Evolutionary conservation across 805 yeast genomes (phyloP).

Genomic region (Candida loeiensis): DNA sequence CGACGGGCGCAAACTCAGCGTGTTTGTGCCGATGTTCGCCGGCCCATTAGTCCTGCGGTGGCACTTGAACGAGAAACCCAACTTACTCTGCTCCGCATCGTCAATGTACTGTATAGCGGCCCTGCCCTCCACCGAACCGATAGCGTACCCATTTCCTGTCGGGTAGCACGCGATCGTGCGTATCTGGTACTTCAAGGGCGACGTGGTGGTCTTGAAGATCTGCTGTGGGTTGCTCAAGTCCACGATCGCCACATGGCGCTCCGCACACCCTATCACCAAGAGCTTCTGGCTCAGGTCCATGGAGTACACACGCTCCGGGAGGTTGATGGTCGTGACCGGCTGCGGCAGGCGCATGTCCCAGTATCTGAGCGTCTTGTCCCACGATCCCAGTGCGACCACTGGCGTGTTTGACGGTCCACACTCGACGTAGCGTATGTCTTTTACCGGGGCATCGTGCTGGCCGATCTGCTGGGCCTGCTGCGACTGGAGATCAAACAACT

Average conservation of each 20-base stretch:
- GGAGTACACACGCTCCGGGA: constrained; percentile 88
- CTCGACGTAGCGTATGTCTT: constrained; percentile 68
- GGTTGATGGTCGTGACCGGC: constrained; percentile 73
- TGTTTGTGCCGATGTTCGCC: constrained; percentile 31
- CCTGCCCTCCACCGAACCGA: constrained; percentile 93
- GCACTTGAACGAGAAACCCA: constrained; percentile 89
- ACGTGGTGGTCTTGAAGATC: constrained; percentile 66
- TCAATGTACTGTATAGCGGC: constrained; percentile 92
- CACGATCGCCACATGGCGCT: constrained; percentile 71
- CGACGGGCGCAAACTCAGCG: constrained; percentile 24
- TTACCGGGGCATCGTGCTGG: constrained; percentile 77
- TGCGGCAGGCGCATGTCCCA: constrained; percentile 90
- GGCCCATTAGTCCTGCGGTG: constrained; percentile 68
- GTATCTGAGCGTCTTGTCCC: constrained; percentile 93
- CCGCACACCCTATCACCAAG: constrained; percentile 92
- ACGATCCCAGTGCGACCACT: constrained; percentile 86
- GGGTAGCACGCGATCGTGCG: constrained; percentile 79
- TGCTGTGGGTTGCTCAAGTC: constrained; percentile 80
- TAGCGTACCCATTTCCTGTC: constrained; percentile 88
- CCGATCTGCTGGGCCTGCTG: constrained; percentile 87
- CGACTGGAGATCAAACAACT: constrained; percentile 73
- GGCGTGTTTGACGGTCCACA: constrained; percentile 82
- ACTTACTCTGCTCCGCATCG: constrained; percentile 66
- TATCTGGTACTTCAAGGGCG: constrained; percentile 90
- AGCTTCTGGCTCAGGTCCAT: constrained; percentile 82